Evolutionary conservation across 2,329 filamentous ascomycete genomes (phyloP), one percentile per base, ranked within the genome.

Genomic region (Diaporthe sp.): DNA sequence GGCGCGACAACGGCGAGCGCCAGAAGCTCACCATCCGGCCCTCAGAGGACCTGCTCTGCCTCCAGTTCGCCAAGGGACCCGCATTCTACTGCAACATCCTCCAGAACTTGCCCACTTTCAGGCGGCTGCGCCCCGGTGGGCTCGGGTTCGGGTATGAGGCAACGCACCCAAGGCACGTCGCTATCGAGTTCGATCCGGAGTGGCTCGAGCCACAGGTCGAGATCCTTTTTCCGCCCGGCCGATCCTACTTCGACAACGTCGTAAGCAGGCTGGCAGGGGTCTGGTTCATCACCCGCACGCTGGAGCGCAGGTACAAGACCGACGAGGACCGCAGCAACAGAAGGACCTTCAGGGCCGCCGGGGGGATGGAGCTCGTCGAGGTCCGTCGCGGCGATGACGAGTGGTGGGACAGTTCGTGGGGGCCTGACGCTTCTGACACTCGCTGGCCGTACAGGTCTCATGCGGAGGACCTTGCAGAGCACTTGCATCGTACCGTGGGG

Each of bases 1-100:
- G 3, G 40, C 28, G 60, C 60, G 60, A 66, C 40, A 28, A 47
- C 28, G 28, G 28, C 60, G 19, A 45, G 15, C 38, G 25, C 3
- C 40, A 47, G 28, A 33, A 47, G 12, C 60, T 66, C 40, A 66
- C 60, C 40, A 66, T 66, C 60, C 19, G 12, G 40, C 60, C 60
- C 28, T 33, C 12, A 28, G 5, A 33, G 15, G 61, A 66, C 61
- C 30, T 67, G 22, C 30, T 67, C 9, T 67, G n/a, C 17, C 22
- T 67, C 8, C 30, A 66, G 10, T 5, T 35, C 19, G 12, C 42
- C 28, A 2, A 1, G 5, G 30, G 38, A 5, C 13, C 40, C 0
- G 8, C 1, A 1, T 8, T 38, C 57, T 15, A 35, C 7, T 45
- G 38, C n/a, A 5, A 17, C 1, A 1, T 8, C 15, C 1, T 66